A percentile compares a stretch with the other conserved stretches of the same genome.
These are phyloP conservation scores for Ophiostoma angusticollis DNA, from an alignment of 2,329 filamentous ascomycete species.

Conservation along the genomic window DNA sequence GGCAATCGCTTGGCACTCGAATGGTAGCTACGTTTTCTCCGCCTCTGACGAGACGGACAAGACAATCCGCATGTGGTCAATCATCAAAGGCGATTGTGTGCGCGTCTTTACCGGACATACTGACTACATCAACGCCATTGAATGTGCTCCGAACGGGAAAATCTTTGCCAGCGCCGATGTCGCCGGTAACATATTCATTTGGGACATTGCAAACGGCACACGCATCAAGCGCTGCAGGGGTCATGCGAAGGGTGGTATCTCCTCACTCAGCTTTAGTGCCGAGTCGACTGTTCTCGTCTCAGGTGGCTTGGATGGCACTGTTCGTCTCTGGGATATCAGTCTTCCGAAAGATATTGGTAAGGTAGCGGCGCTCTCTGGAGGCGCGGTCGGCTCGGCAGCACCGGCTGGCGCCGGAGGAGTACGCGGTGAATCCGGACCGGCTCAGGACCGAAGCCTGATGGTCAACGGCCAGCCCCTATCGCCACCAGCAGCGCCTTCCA, in stretches of 20 bases:
- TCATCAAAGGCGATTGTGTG: conserved; percentile 76
- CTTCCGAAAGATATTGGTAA: conserved; percentile 53
- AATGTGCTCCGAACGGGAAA: conserved; percentile 79
- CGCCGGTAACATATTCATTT: conserved; percentile 81
- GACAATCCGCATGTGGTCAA: conserved; percentile 93
- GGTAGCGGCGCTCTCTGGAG: conserved; percentile 19
- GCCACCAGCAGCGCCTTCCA: conserved; percentile 18
- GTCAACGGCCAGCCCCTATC: conserved; percentile 36
- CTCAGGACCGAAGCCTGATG: conserved; percentile 24
- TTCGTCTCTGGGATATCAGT: conserved; percentile 86
- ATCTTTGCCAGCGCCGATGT: conserved; percentile 84
- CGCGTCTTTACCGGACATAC: conserved; percentile 87
- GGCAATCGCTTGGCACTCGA: conserved; percentile 84
- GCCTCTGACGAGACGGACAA: conserved; percentile 75
- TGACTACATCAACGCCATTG: conserved; percentile 71
- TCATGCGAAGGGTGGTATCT: conserved; percentile 86
- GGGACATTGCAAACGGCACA: conserved; percentile 80
- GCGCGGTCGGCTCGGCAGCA: background rate
- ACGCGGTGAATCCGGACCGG: conserved; percentile 27
- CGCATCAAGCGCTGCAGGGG: conserved; percentile 87
- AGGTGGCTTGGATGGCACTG: conserved; percentile 81
- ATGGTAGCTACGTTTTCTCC: conserved; percentile 86
- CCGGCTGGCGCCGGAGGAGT: conserved; percentile 23
- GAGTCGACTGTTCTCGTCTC: conserved; percentile 86
- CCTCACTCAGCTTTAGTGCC: conserved; percentile 84